A percentile compares a stretch with the other conserved stretches of the same genome.
phyloP scores from a whole-genome alignment of 148 eudicot genomes.

The Vaccinium vitisidaea region DNA sequence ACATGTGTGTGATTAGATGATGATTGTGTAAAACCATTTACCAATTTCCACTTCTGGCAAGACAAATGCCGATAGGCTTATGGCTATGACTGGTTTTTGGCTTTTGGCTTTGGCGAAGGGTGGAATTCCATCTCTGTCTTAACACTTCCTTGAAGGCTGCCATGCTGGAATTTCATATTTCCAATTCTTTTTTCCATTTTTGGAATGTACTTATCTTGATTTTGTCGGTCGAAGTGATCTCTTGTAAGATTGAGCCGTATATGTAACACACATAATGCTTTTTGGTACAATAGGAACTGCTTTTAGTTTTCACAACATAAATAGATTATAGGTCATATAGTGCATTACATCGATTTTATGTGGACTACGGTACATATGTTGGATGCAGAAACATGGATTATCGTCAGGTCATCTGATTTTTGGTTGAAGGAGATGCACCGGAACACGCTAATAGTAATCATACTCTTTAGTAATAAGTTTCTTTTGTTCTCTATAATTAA shows the following conservation, averaged over 20 bases:
- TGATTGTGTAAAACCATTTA: background rate
- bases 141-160: background rate
- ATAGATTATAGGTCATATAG: background rate
- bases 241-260: background rate
- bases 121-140: background rate
- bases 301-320: background rate
- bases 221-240: background rate
- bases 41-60: background rate
- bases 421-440: background rate
- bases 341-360: background rate
- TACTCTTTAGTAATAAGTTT: background rate
- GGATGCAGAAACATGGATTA: background rate
- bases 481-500: background rate
- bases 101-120: background rate
- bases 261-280: background rate
- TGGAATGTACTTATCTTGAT: background rate
- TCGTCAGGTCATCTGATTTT: background rate
- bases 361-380: background rate
- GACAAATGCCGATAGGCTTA: background rate
- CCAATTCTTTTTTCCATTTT: background rate
- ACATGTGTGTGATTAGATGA: background rate
- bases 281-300: background rate
- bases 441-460: background rate
- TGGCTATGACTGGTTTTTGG: constrained; percentile 4
- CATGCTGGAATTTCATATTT: background rate